Conservation (phyloP, 371 early-diverging fungal species). For the Coemansia sp. region DNA sequence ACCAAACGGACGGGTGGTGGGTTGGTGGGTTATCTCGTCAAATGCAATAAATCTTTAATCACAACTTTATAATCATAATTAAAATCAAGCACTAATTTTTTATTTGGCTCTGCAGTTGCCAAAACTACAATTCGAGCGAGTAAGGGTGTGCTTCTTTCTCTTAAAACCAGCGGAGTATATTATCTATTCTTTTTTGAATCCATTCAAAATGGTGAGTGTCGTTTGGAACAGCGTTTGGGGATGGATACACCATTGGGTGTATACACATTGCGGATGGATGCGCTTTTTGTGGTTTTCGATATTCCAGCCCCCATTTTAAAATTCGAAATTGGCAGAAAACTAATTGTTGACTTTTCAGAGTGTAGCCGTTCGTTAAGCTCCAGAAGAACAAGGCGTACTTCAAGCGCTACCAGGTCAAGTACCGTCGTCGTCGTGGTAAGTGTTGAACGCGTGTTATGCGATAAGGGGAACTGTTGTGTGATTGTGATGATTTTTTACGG, state of each 20-base stretch:
- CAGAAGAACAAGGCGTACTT: slow-evolving; percentile 98
- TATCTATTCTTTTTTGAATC: slow-evolving; percentile 20
- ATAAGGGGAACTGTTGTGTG: not conserved
- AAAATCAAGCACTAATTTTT: not conserved
- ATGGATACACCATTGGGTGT: not conserved
- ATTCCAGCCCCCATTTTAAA: not conserved
- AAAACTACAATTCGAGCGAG: not conserved
- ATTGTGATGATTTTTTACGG: slow-evolving; percentile 49
- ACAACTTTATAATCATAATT: not conserved
- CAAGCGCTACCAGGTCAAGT: slow-evolving; percentile 99
- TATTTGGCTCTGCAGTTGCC: not conserved
- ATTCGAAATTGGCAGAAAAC: not conserved
- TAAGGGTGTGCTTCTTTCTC: slow-evolving; percentile 13
- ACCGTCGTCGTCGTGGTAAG: slow-evolving; percentile 96
- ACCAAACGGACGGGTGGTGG: no score
- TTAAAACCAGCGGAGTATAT: slow-evolving; percentile 41
- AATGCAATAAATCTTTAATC: not conserved
- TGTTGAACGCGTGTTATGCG: slow-evolving; percentile 2
- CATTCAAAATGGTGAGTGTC: slow-evolving; percentile 38
- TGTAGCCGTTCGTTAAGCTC: slow-evolving; percentile 85
- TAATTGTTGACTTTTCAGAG: not conserved
- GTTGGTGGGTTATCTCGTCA: no score
- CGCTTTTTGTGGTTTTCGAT: not conserved
- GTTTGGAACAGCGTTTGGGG: not conserved
- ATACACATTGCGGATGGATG: not conserved